Conservation (phyloP, 441 rosid genomes). For the Pelargonium myrrhifolium region DNA sequence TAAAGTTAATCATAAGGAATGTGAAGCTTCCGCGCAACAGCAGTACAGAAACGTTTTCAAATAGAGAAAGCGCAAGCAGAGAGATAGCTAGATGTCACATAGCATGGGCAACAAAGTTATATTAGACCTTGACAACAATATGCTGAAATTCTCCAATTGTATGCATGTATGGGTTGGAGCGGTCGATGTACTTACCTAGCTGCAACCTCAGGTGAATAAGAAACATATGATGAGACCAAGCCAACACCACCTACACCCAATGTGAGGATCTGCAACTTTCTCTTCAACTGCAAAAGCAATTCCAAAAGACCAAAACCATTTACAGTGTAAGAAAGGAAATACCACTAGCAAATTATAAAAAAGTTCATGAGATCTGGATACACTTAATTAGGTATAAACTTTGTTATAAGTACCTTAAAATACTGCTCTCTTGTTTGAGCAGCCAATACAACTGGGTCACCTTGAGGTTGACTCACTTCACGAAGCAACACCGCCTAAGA, state of each 20-base stretch:
- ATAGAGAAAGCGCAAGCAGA: too few relatives aligned
- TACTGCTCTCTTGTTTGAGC: slow-evolving; percentile 70
- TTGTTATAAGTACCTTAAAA: slow-evolving; percentile 40
- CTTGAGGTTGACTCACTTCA: slow-evolving; percentile 53
- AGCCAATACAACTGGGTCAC: slow-evolving; percentile 66
- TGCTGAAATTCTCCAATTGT: background rate
- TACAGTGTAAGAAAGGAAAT: background rate
- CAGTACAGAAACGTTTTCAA: slow-evolving; percentile 1
- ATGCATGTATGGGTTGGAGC: background rate
- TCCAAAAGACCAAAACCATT: background rate
- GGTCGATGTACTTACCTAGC: slow-evolving; percentile 46
- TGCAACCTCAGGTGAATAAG: slow-evolving; percentile 73
- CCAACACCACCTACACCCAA: slow-evolving; percentile 71
- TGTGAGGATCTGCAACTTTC: slow-evolving; percentile 60
- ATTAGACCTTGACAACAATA: background rate
- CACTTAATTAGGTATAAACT: background rate
- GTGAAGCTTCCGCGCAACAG: background rate
- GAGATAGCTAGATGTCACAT: background rate
- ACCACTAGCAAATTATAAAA: slow-evolving; percentile 7
- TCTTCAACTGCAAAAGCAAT: slow-evolving; percentile 54
- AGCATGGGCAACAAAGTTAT: background rate
- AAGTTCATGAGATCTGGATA: slow-evolving; percentile 1
- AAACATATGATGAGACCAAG: slow-evolving; percentile 63
- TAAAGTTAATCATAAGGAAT: background rate
- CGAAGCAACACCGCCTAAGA: slow-evolving; percentile 56